Conservation (phyloP, 305 asterid genomes). For the Solanum hybrid region DNA sequence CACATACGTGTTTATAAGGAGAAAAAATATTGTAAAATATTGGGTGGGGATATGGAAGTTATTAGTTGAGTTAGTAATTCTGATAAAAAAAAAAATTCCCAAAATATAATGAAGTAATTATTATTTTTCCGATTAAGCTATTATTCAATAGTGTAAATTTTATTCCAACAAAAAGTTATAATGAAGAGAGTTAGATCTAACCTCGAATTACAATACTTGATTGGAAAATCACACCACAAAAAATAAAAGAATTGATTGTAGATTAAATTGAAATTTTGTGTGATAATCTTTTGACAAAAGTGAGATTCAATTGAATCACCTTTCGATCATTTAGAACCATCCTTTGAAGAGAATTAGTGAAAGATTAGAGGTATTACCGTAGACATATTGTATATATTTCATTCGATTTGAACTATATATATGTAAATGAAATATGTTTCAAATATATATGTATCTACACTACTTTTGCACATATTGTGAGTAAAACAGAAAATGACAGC, state of each 20-base stretch:
- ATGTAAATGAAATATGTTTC: not conserved
- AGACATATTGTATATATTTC: not conserved
- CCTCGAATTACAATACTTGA: not conserved
- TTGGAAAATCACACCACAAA: too few relatives aligned
- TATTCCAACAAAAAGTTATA: not conserved
- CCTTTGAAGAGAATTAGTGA: not conserved
- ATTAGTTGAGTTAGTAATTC: not conserved
- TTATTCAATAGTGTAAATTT: not conserved
- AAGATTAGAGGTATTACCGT: not conserved
- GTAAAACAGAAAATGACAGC: not conserved
- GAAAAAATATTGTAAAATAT: not conserved
- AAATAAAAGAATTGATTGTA: rapidly evolving
- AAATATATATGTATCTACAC: not conserved
- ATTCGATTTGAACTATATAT: not conserved
- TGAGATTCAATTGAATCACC: not conserved
- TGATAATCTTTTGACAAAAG: not conserved
- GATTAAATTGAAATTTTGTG: not conserved
- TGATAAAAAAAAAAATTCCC: not conserved
- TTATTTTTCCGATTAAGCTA: not conserved
- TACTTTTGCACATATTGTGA: not conserved
- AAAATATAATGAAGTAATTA: not conserved
- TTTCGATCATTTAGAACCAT: not conserved
- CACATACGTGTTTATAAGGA: not conserved
- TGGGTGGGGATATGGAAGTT: not conserved
- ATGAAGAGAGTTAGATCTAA: not conserved